Conservation (phyloP, 169 alveolate species). For the Cryptosporidium bovis region DNA sequence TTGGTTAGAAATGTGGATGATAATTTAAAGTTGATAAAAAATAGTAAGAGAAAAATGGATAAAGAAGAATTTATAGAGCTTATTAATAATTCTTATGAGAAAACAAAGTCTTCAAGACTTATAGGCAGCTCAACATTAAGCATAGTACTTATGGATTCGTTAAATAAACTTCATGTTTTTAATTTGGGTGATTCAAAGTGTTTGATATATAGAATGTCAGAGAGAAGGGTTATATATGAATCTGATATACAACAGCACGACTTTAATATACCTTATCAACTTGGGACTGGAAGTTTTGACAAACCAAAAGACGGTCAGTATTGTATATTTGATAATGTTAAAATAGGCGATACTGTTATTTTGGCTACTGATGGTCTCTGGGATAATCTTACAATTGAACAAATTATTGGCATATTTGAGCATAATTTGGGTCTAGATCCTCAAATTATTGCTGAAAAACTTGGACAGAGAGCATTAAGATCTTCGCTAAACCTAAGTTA, state of each 20-base stretch:
- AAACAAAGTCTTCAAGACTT: constrained; percentile 24
- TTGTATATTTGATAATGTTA: background rate
- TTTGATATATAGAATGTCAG: constrained; percentile 20
- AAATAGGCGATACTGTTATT: constrained; percentile 32
- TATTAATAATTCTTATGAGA: constrained; percentile 19
- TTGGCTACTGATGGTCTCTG: constrained; percentile 71
- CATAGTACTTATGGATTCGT: constrained; percentile 10
- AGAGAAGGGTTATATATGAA: constrained; percentile 27
- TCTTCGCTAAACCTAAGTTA: constrained; percentile 9
- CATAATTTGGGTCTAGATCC: constrained; percentile 3
- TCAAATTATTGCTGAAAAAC: constrained; percentile 56
- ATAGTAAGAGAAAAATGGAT: background rate
- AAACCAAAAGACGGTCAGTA: constrained; percentile 46
- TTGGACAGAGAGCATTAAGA: constrained; percentile 28
- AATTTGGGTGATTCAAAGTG: constrained; percentile 65
- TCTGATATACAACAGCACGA: constrained; percentile 45
- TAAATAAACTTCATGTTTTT: constrained; percentile 23
- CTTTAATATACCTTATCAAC: constrained; percentile 58
- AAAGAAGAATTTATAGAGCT: constrained; percentile 9
- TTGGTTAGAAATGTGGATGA: constrained; percentile 6
- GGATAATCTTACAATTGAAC: constrained; percentile 30
- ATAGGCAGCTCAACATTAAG: constrained; percentile 61
- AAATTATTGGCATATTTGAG: constrained; percentile 23
- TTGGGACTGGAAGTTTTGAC: constrained; percentile 55
- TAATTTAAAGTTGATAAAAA: background rate